Evolutionary conservation across 2,329 filamentous ascomycete genomes (phyloP).

Genomic region (Penicillium griseofulvum): DNA sequence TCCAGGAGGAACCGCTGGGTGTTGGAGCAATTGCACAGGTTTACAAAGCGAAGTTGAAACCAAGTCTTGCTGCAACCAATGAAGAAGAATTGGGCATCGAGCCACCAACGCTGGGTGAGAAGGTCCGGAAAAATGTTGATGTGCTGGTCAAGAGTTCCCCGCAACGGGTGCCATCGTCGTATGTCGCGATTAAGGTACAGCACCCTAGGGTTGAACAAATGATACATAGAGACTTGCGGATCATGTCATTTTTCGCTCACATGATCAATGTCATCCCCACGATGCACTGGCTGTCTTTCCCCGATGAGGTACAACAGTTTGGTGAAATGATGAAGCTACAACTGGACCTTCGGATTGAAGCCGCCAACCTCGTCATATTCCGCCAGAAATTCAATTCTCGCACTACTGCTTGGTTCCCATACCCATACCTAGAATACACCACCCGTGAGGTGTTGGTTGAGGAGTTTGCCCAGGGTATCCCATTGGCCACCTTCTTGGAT

Average conservation of each 20-base stretch:
- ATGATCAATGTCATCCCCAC: constrained; percentile 84
- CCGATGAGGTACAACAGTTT: constrained; percentile 90
- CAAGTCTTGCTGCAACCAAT: constrained; percentile 66
- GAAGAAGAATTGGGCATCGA: constrained; percentile 54
- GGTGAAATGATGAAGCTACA: constrained; percentile 99
- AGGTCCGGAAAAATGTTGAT: constrained; percentile 78
- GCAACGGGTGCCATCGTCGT: constrained; percentile 79
- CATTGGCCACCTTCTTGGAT: constrained; percentile 83
- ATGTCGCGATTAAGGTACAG: constrained; percentile 93
- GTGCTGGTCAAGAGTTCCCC: constrained; percentile 83
- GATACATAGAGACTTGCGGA: constrained; percentile 84
- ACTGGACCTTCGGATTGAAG: constrained; percentile 89
- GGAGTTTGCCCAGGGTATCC: constrained; percentile 93
- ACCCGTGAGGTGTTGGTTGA: constrained; percentile 91
- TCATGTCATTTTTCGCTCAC: constrained; percentile 89
- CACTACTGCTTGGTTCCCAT: constrained; percentile 94
- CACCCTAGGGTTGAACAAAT: constrained; percentile 88
- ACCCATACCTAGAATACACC: constrained; percentile 87
- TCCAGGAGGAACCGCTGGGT: constrained; percentile 81
- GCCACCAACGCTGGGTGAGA: constrained; percentile 60
- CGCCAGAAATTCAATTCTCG: constrained; percentile 85
- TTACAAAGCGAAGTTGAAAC: constrained; percentile 89
- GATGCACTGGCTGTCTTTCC: constrained; percentile 94
- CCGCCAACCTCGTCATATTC: constrained; percentile 82
- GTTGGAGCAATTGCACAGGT: constrained; percentile 97